phyloP scores from a whole-genome alignment of 371 early-diverging fungal species.

The Thermomucor indicae-seudaticae region DNA sequence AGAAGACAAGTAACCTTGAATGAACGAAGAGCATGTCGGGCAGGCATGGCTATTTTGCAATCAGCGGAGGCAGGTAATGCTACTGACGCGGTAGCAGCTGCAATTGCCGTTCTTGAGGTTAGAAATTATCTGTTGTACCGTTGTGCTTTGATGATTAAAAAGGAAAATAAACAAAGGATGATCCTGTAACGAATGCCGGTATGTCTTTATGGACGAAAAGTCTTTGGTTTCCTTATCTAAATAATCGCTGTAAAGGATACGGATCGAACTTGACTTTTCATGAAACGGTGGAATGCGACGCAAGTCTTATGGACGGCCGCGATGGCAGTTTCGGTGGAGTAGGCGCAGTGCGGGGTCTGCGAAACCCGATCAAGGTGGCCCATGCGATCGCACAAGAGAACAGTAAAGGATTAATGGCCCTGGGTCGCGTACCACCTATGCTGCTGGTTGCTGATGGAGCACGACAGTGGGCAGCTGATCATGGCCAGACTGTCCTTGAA shows the following conservation, averaged over 20 bases:
- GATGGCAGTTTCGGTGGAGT: constrained; percentile 72
- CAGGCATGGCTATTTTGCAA: constrained; percentile 24
- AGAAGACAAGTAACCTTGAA: not conserved
- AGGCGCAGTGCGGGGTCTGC: constrained; percentile 65
- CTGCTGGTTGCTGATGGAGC: constrained; percentile 68
- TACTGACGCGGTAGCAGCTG: constrained; percentile 24
- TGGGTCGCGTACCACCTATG: constrained; percentile 77
- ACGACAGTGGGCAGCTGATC: constrained; percentile 40
- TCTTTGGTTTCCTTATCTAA: too few species aligned
- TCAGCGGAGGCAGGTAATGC: constrained; percentile 12
- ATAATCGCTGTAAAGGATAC: too few species aligned
- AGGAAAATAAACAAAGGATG: too few species aligned
- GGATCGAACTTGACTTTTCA: constrained; percentile 80
- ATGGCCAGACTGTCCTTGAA: constrained; percentile 30
- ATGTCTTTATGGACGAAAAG: too few species aligned
- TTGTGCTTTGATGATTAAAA: too few species aligned
- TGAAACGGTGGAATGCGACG: constrained; percentile 85
- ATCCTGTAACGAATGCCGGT: constrained; percentile 50
- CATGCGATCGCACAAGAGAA: constrained; percentile 40
- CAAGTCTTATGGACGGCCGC: constrained; percentile 74
- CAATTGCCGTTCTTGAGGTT: constrained; percentile 42
- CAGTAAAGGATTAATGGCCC: constrained; percentile 33
- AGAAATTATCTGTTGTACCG: not conserved
- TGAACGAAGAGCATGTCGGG: constrained; percentile 24
- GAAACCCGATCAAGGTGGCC: constrained; percentile 67